phyloP scores from a whole-genome alignment of 169 alveolate genomes.

The Cryptosporidium ubiquitum region DNA sequence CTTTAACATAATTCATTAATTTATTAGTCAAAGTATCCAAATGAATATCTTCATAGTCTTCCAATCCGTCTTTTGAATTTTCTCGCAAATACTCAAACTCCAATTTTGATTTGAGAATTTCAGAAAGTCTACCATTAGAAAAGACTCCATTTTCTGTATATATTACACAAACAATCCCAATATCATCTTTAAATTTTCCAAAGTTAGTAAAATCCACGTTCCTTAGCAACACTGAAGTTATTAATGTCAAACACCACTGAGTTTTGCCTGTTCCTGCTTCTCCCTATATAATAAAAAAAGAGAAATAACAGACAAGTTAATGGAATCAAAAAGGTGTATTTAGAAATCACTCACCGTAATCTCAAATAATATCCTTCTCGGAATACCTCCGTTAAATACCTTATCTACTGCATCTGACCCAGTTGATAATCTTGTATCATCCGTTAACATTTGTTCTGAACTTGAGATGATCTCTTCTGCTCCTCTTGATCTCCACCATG shows the following conservation, averaged over 20 bases:
- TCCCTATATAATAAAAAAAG: slow-evolving; percentile 1
- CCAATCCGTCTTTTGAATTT: not conserved
- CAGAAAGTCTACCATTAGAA: slow-evolving; percentile 23
- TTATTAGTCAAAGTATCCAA: not conserved
- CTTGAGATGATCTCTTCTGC: slow-evolving; percentile 26
- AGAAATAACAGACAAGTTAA: not conserved
- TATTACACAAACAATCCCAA: slow-evolving; percentile 44
- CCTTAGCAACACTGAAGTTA: slow-evolving; percentile 37
- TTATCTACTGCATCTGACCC: slow-evolving; percentile 35
- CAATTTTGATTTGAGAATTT: slow-evolving; percentile 4
- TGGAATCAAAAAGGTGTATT: not conserved
- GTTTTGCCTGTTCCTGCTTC: slow-evolving; percentile 73
- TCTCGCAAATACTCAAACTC: slow-evolving; percentile 5
- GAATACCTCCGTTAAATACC: slow-evolving; percentile 61
- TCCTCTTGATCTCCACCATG: slow-evolving; percentile 71
- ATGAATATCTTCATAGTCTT: not conserved
- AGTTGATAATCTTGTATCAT: slow-evolving; percentile 23
- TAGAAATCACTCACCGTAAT: slow-evolving; percentile 48
- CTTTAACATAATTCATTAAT: slow-evolving; percentile 14
- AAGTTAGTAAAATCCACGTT: not conserved
- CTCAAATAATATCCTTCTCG: slow-evolving; percentile 38
- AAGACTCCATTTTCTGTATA: slow-evolving; percentile 62
- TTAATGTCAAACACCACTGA: slow-evolving; percentile 59
- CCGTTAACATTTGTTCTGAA: not conserved
- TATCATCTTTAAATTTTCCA: not conserved